Conservation (phyloP, 1,284 basidiomycete species). For the Pyrrhoderma noxium region DNA sequence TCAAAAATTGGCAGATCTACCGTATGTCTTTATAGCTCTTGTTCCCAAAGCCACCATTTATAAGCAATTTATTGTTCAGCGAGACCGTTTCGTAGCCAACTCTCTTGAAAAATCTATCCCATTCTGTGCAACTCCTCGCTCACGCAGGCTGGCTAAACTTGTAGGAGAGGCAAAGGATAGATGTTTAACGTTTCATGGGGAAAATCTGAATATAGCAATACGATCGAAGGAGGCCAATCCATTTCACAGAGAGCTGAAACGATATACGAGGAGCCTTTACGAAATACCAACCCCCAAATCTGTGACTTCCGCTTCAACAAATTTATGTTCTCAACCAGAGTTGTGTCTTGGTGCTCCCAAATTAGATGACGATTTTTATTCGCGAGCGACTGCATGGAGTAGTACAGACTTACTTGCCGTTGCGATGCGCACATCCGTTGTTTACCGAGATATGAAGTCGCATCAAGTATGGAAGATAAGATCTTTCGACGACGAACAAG, state of each 20-base stretch:
- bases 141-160: conserved; percentile 14
- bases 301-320: conserved; percentile 16
- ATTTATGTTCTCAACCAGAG: conserved; percentile 9
- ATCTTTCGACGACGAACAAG: neutral
- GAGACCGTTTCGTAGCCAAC: conserved; percentile 14
- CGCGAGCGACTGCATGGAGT: conserved; percentile 14
- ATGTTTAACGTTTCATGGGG: conserved; percentile 7
- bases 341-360: conserved; percentile 15
- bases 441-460: conserved; percentile 16
- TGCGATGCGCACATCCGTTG: conserved; percentile 12
- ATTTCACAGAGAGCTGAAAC: conserved; percentile 1
- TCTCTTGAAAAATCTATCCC: conserved; percentile 3
- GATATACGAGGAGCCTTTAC: conserved; percentile 12
- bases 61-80: neutral
- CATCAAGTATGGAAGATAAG: conserved; percentile 1
- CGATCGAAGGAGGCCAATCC: neutral
- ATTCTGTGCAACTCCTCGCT: conserved; percentile 13
- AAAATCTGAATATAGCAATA: conserved; percentile 4
- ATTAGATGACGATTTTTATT: conserved; percentile 17
- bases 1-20: neutral
- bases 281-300: conserved; percentile 11
- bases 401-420: conserved; percentile 13
- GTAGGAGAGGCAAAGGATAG: conserved; percentile 12
- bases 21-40: neutral
- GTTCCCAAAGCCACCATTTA: neutral